Conservation (phyloP, 352 stramenopile species). For the Phytophthora megakarya region DNA sequence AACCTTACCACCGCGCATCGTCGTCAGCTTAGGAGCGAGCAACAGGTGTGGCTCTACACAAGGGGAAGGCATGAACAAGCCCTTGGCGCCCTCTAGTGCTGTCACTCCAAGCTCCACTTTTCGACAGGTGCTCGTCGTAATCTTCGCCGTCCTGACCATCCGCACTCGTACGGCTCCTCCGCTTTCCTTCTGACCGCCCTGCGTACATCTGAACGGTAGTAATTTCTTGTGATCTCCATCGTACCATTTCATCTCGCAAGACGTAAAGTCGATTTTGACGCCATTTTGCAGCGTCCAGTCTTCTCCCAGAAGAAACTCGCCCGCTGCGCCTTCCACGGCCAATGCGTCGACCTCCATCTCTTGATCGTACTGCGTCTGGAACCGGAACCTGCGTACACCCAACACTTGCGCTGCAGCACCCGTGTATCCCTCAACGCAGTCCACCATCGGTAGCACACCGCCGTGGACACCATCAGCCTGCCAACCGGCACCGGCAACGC, state of each 20-base stretch:
- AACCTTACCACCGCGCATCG: not conserved
- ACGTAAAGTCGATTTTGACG: conserved; percentile 9
- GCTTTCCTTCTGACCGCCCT: not conserved
- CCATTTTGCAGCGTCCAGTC: not conserved
- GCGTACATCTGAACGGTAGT: not conserved
- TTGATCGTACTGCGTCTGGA: conserved; percentile 2
- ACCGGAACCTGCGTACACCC: not conserved
- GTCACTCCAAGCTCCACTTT: conserved; percentile 3
- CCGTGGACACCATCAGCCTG: no score
- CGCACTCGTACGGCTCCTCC: not conserved
- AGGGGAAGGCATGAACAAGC: not conserved
- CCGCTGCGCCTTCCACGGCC: not conserved
- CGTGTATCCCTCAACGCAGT: conserved; percentile 9
- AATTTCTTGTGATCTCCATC: not conserved
- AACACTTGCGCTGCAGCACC: not conserved
- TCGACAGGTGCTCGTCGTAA: not conserved
- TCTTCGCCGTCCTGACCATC: not conserved
- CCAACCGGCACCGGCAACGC: not conserved
- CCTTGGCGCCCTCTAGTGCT: conserved; percentile 3
- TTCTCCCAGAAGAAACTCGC: not conserved
- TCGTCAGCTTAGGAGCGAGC: conserved; percentile 4
- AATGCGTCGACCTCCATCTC: not conserved
- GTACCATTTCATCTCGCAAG: conserved; percentile 19
- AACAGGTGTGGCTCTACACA: conserved; percentile 1
- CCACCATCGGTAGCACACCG: conserved; percentile 2